Evolutionary conservation across 2,329 filamentous ascomycete genomes (phyloP).

Genomic region (Sclerotinia borealis): DNA sequence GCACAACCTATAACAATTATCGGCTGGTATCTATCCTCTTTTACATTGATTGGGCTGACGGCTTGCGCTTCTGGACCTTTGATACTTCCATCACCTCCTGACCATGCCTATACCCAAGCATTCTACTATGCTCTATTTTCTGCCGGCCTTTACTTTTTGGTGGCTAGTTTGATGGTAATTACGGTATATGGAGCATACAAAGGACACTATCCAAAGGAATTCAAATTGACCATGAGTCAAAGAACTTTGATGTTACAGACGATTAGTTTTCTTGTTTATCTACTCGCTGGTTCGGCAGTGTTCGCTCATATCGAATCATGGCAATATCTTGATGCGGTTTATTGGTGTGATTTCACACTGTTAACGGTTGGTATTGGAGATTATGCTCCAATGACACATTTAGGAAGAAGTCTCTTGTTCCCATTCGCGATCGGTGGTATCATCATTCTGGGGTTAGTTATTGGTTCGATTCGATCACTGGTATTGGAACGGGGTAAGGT

Average conservation of each 20-base stretch:
- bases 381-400: constrained; percentile 40
- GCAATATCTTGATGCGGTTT: constrained; percentile 70
- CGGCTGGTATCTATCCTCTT: constrained; percentile 62
- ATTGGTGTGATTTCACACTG: constrained; percentile 70
- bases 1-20: constrained; percentile 79
- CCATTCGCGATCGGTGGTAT: constrained; percentile 80
- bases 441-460: constrained; percentile 77
- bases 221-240: constrained; percentile 71
- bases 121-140: constrained; percentile 84
- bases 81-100: constrained; percentile 39
- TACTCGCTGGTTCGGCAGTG: constrained; percentile 69
- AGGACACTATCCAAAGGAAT: constrained; percentile 70
- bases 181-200: constrained; percentile 72
- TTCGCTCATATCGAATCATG: constrained; percentile 70
- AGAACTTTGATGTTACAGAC: constrained; percentile 87
- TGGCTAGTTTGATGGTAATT: constrained; percentile 67
- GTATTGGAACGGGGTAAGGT: constrained; percentile 52
- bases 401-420: constrained; percentile 67
- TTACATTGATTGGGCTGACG: constrained; percentile 61
- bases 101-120: constrained; percentile 68
- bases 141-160: constrained; percentile 69
- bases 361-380: constrained; percentile 63
- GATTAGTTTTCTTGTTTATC: constrained; percentile 75
- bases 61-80: constrained; percentile 59
- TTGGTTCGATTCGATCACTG: constrained; percentile 68